These are phyloP conservation scores for Bipolaris gigantea DNA, from an alignment of 2,329 filamentous ascomycete genomes.

Conservation along the genomic window DNA sequence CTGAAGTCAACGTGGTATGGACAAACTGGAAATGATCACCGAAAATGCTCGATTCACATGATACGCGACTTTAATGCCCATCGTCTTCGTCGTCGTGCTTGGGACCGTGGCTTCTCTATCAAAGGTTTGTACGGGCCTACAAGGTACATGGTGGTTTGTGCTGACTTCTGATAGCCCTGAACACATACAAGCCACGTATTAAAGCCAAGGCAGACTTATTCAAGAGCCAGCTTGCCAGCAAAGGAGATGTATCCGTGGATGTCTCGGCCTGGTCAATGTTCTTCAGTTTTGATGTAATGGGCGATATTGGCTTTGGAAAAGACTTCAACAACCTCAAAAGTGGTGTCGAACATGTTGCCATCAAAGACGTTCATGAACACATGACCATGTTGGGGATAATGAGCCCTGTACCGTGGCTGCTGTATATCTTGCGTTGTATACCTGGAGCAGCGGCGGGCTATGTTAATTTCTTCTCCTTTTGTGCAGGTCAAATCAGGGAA, in stretches of 20 bases:
- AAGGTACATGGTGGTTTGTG: background rate
- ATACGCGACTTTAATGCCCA: conserved; percentile 28
- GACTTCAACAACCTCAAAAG: conserved; percentile 29
- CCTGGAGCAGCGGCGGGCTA: conserved; percentile 36
- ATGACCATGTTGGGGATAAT: conserved; percentile 42
- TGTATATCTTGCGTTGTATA: conserved; percentile 36
- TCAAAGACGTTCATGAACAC: conserved; percentile 42
- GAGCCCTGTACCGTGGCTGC: conserved; percentile 43
- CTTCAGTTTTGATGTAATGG: conserved; percentile 38
- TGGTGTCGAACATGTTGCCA: conserved; percentile 35
- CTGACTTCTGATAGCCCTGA: conserved; percentile 19
- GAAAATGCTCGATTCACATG: conserved; percentile 26
- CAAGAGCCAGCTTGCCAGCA: conserved; percentile 16
- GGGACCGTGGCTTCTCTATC: conserved; percentile 33
- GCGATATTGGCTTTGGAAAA: conserved; percentile 32
- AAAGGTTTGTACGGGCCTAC: conserved; percentile 19
- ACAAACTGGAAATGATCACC: conserved; percentile 24
- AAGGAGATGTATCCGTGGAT: conserved; percentile 25
- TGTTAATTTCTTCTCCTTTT: conserved; percentile 36
- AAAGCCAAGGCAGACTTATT: conserved; percentile 29
- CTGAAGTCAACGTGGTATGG: conserved; percentile 34
- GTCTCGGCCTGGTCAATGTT: conserved; percentile 30
- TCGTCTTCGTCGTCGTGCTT: conserved; percentile 27
- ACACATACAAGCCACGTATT: conserved; percentile 30
- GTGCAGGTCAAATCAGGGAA: conserved; percentile 32